phyloP scores from a whole-genome alignment of 2,329 filamentous ascomycete genomes.

The Cyclaneusma minus region DNA sequence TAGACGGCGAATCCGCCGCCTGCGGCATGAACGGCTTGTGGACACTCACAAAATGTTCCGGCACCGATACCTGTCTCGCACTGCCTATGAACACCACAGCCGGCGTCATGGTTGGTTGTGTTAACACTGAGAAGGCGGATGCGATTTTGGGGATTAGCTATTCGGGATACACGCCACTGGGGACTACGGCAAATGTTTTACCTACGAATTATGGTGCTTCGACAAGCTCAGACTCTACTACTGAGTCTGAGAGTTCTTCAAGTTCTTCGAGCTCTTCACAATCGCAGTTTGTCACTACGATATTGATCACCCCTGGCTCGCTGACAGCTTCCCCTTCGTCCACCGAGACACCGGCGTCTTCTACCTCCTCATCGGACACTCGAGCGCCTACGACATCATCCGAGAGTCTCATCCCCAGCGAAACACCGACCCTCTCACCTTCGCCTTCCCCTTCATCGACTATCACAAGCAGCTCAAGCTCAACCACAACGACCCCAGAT shows the following conservation, averaged over 20 bases:
- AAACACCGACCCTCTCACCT: too few species aligned
- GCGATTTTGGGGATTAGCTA: slow-evolving; percentile 23
- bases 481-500: too few species aligned
- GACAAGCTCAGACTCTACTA: too few species aligned
- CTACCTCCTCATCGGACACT: too few species aligned
- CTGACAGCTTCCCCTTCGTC: not conserved
- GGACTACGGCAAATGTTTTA: too few species aligned
- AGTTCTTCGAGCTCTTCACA: not conserved
- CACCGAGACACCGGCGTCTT: not conserved
- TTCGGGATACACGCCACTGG: too few species aligned
- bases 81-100: slow-evolving; percentile 33
- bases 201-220: not conserved
- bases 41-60: slow-evolving; percentile 22
- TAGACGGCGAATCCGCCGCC: slow-evolving; percentile 30
- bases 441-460: too few species aligned
- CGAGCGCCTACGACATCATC: too few species aligned
- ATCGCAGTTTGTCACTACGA: not conserved
- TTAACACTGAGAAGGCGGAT: slow-evolving; percentile 23
- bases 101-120: slow-evolving; percentile 34
- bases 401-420: too few species aligned
- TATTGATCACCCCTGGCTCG: not conserved
- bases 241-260: not conserved
- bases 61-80: slow-evolving; percentile 29
- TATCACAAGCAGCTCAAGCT: too few species aligned
- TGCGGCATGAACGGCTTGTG: slow-evolving; percentile 29